These are phyloP conservation scores for Quercus dentata DNA, from an alignment of 306 rosid genomes.

Conservation along the genomic window DNA sequence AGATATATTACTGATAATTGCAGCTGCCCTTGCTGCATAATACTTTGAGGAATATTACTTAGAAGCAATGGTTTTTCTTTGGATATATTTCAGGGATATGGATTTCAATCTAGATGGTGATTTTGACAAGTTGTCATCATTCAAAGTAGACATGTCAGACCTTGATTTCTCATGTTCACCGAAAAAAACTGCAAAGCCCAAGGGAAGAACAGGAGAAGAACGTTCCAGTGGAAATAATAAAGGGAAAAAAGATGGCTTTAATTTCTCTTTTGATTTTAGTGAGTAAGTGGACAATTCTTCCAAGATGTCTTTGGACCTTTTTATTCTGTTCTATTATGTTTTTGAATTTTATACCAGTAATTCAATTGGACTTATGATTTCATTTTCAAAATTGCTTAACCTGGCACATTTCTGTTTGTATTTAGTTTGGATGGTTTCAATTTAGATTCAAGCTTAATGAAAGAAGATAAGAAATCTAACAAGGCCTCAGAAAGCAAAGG, in stretches of 20 bases:
- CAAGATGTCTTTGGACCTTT: conserved; percentile 13
- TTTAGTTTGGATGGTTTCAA: conserved; percentile 65
- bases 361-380: conserved; percentile 8
- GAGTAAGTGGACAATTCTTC: conserved; percentile 51
- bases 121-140: conserved; percentile 70
- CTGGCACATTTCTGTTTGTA: conserved; percentile 11
- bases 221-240: conserved; percentile 42
- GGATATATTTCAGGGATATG: conserved; percentile 58
- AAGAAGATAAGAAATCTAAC: conserved; percentile 2
- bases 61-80: conserved; percentile 9
- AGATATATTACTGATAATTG: conserved; percentile 10
- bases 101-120: conserved; percentile 79
- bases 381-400: conserved; percentile 14
- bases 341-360: conserved; percentile 7
- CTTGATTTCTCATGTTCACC: conserved; percentile 69
- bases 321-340: not conserved
- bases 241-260: conserved; percentile 46
- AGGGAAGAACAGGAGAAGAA: conserved; percentile 47
- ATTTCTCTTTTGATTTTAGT: conserved; percentile 77
- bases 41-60: not conserved
- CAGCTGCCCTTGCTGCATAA: conserved; percentile 27
- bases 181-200: conserved; percentile 46
- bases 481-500: not conserved
- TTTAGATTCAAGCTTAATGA: conserved; percentile 42
- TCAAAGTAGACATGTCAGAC: conserved; percentile 88